Base-by-base conservation (phyloP, 306 rosid species). In the barrel medic (Medicago truncatula) region DNA sequence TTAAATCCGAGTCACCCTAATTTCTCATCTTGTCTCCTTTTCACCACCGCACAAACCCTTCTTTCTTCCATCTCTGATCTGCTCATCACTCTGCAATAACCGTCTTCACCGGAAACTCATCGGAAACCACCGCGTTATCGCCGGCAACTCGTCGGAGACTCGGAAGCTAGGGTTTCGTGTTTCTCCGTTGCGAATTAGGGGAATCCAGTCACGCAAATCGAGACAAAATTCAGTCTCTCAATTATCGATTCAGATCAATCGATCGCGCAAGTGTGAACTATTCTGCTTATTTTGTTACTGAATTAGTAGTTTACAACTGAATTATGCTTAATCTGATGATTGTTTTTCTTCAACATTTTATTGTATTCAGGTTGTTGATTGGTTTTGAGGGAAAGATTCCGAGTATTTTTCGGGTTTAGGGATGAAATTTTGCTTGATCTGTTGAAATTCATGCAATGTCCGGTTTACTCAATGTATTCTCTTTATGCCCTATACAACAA, bases 391-490 rank as follows among this genome's bases (percentile, higher is more conserved):
- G 72, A 65, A 61, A 70, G 74, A 71, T 46, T 70, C 69, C 59
- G 59, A 75, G 17, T 44, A 54, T 78, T 74, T 74, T 64, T 74
- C 80, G 7, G 6, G 50, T 12, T 28, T 62, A 62, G 61, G 75
- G 76, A 81, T 84, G 87, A 41, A 23, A 54, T 66, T 60, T 77
- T 20, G 78, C 70, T 25, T 15, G 63, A 81, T 50, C 40, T 77
- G 58, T 70, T 84, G 85, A 84, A 77, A 71, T 71, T 77, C 54
- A 1, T 68, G 75, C 85, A 70, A 84, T 84, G 87, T 84, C 87
- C 38, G 83, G 87, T 36, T 66, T 84, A 81, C 80, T 84, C 36
- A 84, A 84, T 84, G 87, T 84, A 84, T 70, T 74, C 54, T 43
- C 67, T 13, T 73, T 53, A 40, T 73, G 41, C 71, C 81, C 73